These are phyloP conservation scores for Abrus precatorius DNA, from an alignment of 306 rosid genomes.

Conservation along the genomic window DNA sequence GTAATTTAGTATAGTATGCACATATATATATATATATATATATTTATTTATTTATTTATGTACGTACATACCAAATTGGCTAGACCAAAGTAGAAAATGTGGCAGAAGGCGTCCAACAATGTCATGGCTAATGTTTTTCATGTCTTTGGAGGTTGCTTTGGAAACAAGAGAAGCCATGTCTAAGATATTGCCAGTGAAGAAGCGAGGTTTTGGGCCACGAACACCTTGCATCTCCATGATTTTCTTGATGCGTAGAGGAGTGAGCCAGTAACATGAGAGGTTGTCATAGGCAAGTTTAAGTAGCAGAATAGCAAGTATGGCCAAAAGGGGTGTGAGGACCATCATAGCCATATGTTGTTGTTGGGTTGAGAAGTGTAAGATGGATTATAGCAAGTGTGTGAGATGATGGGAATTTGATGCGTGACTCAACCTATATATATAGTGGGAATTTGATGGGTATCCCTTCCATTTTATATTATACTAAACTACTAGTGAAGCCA, in stretches of 20 bases:
- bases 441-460: constrained; percentile 18
- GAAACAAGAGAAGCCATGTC: constrained; percentile 73
- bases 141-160: constrained; percentile 74
- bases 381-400: background rate
- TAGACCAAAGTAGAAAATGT: constrained; percentile 83
- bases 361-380: constrained; percentile 3
- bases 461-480: constrained; percentile 6
- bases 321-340: constrained; percentile 51
- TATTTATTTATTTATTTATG: too few relatives aligned
- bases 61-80: constrained; percentile 64
- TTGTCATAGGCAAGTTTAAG: constrained; percentile 61
- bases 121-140: constrained; percentile 79
- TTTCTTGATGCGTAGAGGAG: constrained; percentile 75
- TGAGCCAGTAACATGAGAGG: constrained; percentile 68
- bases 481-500: background rate
- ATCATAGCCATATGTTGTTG: constrained; percentile 53
- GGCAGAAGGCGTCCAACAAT: constrained; percentile 87
- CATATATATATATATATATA: background rate
- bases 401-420: constrained; percentile 35
- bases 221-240: constrained; percentile 92
- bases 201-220: constrained; percentile 79
- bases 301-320: constrained; percentile 49
- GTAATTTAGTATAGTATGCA: background rate
- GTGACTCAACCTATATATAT: constrained; percentile 43
- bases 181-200: constrained; percentile 76